Evolutionary conservation across 768 basidiomycete genomes (phyloP), one percentile per base, ranked within the genome.

Genomic region (Megacollybia marginata): DNA sequence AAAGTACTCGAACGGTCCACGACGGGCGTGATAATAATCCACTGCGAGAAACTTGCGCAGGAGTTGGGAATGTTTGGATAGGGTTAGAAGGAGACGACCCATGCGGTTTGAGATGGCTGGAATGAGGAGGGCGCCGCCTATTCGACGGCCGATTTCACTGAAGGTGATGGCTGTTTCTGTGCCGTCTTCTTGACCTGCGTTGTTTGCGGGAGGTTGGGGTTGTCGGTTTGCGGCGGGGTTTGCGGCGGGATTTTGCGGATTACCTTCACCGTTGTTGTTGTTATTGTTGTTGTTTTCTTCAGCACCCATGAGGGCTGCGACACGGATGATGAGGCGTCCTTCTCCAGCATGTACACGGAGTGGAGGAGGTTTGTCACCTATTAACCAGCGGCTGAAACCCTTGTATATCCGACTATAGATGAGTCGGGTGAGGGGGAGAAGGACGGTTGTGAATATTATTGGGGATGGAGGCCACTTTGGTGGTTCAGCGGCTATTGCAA

Each of bases 401-500:
- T 19, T 64, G 60, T 2, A 60, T 62, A 55, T 76, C 5, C 63
- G 64, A 42, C 66, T 65, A 61, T 83, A 83, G 0, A 74, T 47
- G 9, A 61, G 58, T 10, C 73, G 70, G 2, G n/a, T n/a, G 43
- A 80, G 47, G 0, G 82, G 82, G 8, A 80, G 62, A 7, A 79
- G 55, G 45, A 83, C 62, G 11, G n/a, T n/a, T 9, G 78, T 79
- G 38, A 81, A 77, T 1, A 79, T 53, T n/a, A 78, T 55, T 0
- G 82, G 81, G 0, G 82, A 76, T 5, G 82, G 82, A 4, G 82
- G 82, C 81, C 81, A n/a, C n/a, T n/a, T n/a, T n/a, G n/a, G n/a
- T n/a, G n/a, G n/a, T n/a, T n/a, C n/a, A n/a, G n/a, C n/a, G n/a
- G n/a, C n/a, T n/a, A n/a, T n/a, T n/a, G n/a, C n/a, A n/a, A n/a